Base-by-base conservation (phyloP, 495 filamentous ascomycete genomes). In the Aspergillus haitiensis region DNA sequence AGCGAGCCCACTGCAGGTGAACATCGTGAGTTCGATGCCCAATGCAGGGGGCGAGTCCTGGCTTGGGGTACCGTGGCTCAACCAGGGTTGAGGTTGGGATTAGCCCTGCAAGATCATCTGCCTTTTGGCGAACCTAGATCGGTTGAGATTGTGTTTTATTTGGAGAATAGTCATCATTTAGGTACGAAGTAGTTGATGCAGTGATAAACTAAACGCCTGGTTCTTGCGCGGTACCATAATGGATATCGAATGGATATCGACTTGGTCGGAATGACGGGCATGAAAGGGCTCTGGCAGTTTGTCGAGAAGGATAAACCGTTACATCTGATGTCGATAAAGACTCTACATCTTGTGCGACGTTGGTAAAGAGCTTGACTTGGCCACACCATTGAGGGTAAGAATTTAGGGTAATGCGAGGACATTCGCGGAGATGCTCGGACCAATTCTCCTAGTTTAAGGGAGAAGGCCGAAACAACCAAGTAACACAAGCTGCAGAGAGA, bases 1-100 rank as follows among this genome's bases (percentile, higher is more conserved):
- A 2, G 72, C 72, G 40, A 72, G 73, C 4, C 76, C 79, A 7
- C 77, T 78, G 45, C 71, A 75, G 10, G 64, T 65, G 45, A 80
- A 72, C 2, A 59, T 59, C 0, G 72, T 81, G 7, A 81, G 9
- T 54, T 77, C 76, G 35, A 78, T 63, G 27, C 67, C 66, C 57
- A 76, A 64, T 6, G 61, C 63, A 0, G 79, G 78, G 5, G 66
- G 61, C n/a, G 40, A 62, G 63, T 12, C 55, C 52, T 11, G 60
- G 40, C 34, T 62, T 58, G 39, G 62, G 53, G 15, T 64, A 58
- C 16, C 55, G 48, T n/a, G 58, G 56, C 47, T 61, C 55, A 21
- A 55, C 45, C 6, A 70, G 31, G 3, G 10, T 42, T 27, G 50
- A 40, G 2, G 59, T 49, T 4, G 67, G 60, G 7, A 61, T 27